phyloP scores from a whole-genome alignment of 2,329 filamentous ascomycete genomes.

The Camptophora hylomeconis region DNA sequence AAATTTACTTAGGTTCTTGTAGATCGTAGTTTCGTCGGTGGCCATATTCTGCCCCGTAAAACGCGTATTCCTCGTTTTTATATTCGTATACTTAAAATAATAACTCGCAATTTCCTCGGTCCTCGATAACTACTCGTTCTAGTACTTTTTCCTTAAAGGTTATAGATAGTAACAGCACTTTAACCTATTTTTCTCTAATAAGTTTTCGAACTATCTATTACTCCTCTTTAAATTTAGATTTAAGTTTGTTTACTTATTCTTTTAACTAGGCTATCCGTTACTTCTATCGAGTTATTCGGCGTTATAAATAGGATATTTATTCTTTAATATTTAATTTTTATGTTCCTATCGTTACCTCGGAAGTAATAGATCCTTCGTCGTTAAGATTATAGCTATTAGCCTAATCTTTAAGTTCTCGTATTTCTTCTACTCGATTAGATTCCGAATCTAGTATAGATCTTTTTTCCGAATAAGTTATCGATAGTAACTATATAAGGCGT shows the following conservation, averaged over 20 bases:
- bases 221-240: too few species aligned
- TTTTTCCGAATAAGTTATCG: neutral
- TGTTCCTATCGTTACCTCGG: neutral
- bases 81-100: too few species aligned
- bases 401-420: neutral
- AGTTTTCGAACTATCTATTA: too few species aligned
- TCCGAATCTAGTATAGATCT: neutral
- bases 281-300: neutral
- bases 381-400: neutral
- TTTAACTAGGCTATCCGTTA: neutral
- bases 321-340: slow-evolving; percentile 1
- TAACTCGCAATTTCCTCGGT: too few species aligned
- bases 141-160: too few species aligned
- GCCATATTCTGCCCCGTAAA: too few species aligned
- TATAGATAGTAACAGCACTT: too few species aligned
- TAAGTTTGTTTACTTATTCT: neutral
- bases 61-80: too few species aligned
- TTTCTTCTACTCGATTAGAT: neutral
- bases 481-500: neutral
- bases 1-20: too few species aligned
- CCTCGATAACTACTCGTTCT: too few species aligned
- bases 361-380: slow-evolving; percentile 1
- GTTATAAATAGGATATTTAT: neutral
- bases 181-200: too few species aligned
- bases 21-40: too few species aligned